Evolutionary conservation across 768 basidiomycete species (phyloP), one percentile per base, ranked within the genome.

Genomic region (Tulasnella sp.): DNA sequence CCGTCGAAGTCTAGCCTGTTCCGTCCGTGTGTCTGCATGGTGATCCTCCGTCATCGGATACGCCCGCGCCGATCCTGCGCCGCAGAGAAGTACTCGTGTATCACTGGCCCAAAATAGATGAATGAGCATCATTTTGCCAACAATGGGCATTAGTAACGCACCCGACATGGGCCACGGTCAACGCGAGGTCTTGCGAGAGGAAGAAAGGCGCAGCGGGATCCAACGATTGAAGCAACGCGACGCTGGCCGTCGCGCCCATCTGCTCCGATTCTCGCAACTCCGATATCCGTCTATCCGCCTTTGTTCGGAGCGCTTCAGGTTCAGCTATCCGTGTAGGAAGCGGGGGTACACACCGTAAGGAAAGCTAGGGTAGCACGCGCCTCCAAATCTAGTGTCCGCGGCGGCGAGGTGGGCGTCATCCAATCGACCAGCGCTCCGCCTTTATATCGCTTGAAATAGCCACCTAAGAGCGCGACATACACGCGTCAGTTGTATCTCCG

Each of bases 101-200:
- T 97, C 94, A 4, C 93, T 94, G 65, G 2, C 21, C 17, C 19
- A 15, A 30, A 42, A 26, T 24, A 51, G 52, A n/a, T n/a, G n/a
- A n/a, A 45, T 2, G 30, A 11, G 0, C 3, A 41, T 38, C 15
- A n/a, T 23, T 0, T 44, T 43, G 15, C 10, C 32, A 27, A 17
- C 10, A 29, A 17, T 42, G 34, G 38, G 48, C 29, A 53, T 27
- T 38, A 24, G 53, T n/a, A 27, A 21, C 79, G 61, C 63, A 91
- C 92, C 93, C 95, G 66, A 88, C 86, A 70, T 99, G 96, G 11
- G 91, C 93, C 27, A 97, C 83, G 2, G 90, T 95, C 58, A 98
- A 73, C 2, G 84, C 81, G 19, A 97, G 69, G 63, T 74, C 79
- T 58, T 84, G 68, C 1, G 95, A 81, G 13, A 84, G 77, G 70